These are phyloP conservation scores for Axilococcus clingmanii DNA, from an alignment of 139 green algal species.

Conservation along the genomic window DNA sequence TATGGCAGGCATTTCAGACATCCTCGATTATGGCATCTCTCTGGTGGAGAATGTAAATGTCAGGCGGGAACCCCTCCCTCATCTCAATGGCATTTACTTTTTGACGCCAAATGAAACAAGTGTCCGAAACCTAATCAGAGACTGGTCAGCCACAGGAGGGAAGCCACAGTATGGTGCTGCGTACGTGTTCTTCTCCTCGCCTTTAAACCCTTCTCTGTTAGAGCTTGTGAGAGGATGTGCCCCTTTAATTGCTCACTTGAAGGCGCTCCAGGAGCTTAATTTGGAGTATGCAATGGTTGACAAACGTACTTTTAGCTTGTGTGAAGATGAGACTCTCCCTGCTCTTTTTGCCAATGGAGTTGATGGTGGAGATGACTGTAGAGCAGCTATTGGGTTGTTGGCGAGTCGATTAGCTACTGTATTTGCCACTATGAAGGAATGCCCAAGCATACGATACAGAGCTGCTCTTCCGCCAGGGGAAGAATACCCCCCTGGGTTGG, in stretches of 20 bases:
- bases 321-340: constrained; percentile 48
- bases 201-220: constrained; percentile 24
- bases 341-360: constrained; percentile 36
- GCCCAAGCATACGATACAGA: constrained; percentile 57
- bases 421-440: constrained; percentile 62
- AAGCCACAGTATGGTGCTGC: constrained; percentile 50
- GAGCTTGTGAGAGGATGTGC: constrained; percentile 41
- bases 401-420: constrained; percentile 46
- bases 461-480: constrained; percentile 36
- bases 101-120: constrained; percentile 51
- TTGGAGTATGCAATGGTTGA: constrained; percentile 75
- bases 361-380: constrained; percentile 19
- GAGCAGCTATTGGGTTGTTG: constrained; percentile 36
- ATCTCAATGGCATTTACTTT: constrained; percentile 76
- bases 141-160: constrained; percentile 31
- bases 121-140: constrained; percentile 44
- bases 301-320: constrained; percentile 67
- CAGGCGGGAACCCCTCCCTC: constrained; percentile 52
- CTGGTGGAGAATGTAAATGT: constrained; percentile 69
- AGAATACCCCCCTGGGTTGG: constrained; percentile 42
- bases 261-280: constrained; percentile 74
- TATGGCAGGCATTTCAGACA: constrained; percentile 46
- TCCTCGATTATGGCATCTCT: constrained; percentile 52
- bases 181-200: constrained; percentile 87
- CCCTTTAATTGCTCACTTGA: constrained; percentile 27